phyloP scores from a whole-genome alignment of 2,329 filamentous ascomycete genomes.

The Beauveria sp. region DNA sequence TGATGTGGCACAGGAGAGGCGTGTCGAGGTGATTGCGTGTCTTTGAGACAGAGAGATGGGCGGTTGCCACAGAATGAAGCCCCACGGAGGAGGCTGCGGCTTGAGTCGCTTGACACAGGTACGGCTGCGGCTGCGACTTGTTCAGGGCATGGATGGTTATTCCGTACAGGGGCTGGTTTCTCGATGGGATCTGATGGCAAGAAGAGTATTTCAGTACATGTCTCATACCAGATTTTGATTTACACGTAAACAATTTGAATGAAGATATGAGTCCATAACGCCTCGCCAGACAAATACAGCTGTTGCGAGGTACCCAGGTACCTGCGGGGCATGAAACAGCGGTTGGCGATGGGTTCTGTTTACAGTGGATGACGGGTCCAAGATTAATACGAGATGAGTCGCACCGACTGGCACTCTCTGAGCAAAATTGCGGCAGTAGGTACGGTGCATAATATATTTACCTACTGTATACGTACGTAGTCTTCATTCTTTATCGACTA shows the following conservation, averaged over 20 bases:
- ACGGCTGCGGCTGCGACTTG: neutral
- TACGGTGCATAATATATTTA: neutral
- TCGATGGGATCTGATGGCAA: no score
- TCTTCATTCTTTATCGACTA: neutral
- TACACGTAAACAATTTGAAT: no score
- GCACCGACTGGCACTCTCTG: neutral
- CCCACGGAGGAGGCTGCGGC: neutral
- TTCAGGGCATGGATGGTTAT: no score
- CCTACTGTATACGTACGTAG: neutral
- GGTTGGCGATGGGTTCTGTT: neutral
- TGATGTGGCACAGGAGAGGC: constrained; percentile 6
- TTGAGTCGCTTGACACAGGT: neutral
- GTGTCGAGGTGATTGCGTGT: constrained; percentile 7
- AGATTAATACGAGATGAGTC: neutral
- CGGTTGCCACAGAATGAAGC: constrained; percentile 7
- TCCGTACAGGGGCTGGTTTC: no score
- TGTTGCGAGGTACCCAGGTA: no score
- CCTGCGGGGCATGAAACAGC: neutral
- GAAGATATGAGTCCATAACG: no score
- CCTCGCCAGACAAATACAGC: no score
- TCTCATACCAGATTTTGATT: no score
- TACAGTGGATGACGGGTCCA: neutral
- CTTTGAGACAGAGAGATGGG: constrained; percentile 3
- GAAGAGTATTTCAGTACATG: no score
- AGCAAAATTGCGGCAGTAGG: neutral